A percentile compares a stretch with the other conserved stretches of the same genome.
Conservation (phyloP, 208 protist genomes). For the Wallacemonas collosoma region DNA sequence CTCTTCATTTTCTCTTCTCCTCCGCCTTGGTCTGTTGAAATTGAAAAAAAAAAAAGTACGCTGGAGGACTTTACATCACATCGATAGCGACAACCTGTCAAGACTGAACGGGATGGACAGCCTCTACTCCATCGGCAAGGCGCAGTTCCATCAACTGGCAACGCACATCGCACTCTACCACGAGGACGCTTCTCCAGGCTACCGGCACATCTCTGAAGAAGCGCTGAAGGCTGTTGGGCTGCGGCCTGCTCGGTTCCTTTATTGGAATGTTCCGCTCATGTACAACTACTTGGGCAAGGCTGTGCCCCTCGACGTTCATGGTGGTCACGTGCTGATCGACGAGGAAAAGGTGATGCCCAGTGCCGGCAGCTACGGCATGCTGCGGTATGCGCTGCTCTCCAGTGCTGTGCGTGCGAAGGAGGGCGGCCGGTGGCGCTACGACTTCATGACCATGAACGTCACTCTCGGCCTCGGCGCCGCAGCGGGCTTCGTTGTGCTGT, state of each 20-base stretch:
- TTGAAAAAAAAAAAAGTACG: background rate
- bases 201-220: slow-evolving; percentile 48
- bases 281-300: slow-evolving; percentile 62
- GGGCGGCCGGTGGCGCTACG: slow-evolving; percentile 79
- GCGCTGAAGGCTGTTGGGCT: slow-evolving; percentile 40
- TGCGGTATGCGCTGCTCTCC: slow-evolving; percentile 71
- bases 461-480: slow-evolving; percentile 52
- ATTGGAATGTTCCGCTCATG: slow-evolving; percentile 83
- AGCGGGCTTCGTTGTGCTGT: slow-evolving; percentile 45
- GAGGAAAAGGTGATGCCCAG: slow-evolving; percentile 55
- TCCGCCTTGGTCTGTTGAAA: background rate
- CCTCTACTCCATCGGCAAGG: slow-evolving; percentile 66
- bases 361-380: slow-evolving; percentile 65
- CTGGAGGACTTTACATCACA: background rate
- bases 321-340: slow-evolving; percentile 73
- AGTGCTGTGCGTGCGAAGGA: slow-evolving; percentile 64
- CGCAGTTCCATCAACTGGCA: slow-evolving; percentile 81
- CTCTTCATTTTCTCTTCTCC: background rate
- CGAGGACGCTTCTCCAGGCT: slow-evolving; percentile 64
- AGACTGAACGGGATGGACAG: slow-evolving; percentile 53
- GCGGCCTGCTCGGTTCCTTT: slow-evolving; percentile 45
- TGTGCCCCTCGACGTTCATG: slow-evolving; percentile 75
- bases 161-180: slow-evolving; percentile 81
- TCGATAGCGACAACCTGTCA: background rate
- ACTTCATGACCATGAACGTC: slow-evolving; percentile 84